Conservation (phyloP, 1,284 basidiomycete genomes). For the Grifola frondosa region DNA sequence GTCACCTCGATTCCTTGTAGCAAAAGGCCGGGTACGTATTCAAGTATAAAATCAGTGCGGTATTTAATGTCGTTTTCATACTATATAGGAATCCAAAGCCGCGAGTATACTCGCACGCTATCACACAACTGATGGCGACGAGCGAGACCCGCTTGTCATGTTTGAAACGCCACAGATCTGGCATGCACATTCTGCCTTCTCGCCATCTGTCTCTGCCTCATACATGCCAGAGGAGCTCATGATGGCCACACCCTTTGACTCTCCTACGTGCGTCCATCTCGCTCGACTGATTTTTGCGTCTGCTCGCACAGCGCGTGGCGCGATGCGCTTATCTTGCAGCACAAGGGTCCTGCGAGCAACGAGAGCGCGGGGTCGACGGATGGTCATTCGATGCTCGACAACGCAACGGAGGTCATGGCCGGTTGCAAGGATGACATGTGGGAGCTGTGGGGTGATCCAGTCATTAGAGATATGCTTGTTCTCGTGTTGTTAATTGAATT, state of each 20-base stretch:
- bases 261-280: slow-evolving; percentile 5
- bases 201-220: too few relatives aligned
- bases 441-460: slow-evolving; percentile 60
- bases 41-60: too few relatives aligned
- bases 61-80: too few relatives aligned
- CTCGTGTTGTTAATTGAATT: too few relatives aligned
- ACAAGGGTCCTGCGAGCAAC: slow-evolving; percentile 7
- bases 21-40: slow-evolving; percentile 52
- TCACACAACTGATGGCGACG: slow-evolving; percentile 60
- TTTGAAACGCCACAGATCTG: slow-evolving; percentile 75
- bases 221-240: slow-evolving; percentile 9
- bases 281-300: slow-evolving; percentile 29
- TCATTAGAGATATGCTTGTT: slow-evolving; percentile 60
- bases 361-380: slow-evolving; percentile 4
- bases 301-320: slow-evolving; percentile 31
- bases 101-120: slow-evolving; percentile 62
- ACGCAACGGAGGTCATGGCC: slow-evolving; percentile 54
- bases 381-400: slow-evolving; percentile 34
- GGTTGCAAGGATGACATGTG: slow-evolving; percentile 64
- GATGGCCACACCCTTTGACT: slow-evolving; percentile 26
- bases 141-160: slow-evolving; percentile 63
- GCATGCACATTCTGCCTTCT: slow-evolving; percentile 41
- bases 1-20: slow-evolving; percentile 67
- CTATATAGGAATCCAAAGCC: slow-evolving; percentile 49
- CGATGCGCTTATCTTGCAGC: slow-evolving; percentile 19